Conservation (phyloP, 2,329 filamentous ascomycete genomes). For the Penicillium corylophilum region DNA sequence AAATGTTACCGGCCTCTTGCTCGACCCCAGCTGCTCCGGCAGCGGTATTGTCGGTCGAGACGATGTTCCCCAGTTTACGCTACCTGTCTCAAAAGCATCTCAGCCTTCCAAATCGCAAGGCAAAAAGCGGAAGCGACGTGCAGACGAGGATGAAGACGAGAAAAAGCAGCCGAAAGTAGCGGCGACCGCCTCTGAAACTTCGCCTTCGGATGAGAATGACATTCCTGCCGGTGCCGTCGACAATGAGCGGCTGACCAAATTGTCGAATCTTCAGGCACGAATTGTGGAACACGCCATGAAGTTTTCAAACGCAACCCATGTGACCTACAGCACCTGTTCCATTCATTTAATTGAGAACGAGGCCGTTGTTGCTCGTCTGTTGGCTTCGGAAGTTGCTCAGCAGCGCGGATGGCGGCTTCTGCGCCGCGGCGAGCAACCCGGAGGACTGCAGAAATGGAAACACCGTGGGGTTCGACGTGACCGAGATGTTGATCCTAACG, state of each 20-base stretch:
- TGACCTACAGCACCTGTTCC: constrained; percentile 95
- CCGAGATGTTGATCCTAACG: constrained; percentile 5
- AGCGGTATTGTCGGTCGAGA: constrained; percentile 92
- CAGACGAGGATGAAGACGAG: constrained; percentile 13
- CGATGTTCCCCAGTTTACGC: constrained; percentile 66
- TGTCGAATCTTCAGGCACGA: constrained; percentile 78
- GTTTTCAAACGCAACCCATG: constrained; percentile 71
- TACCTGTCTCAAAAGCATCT: constrained; percentile 47
- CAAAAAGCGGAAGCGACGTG: constrained; percentile 48
- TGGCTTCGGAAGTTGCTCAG: constrained; percentile 66
- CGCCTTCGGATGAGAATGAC: constrained; percentile 39
- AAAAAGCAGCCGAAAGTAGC: constrained; percentile 8
- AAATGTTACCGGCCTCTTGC: constrained; percentile 74
- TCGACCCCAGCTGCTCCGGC: constrained; percentile 94
- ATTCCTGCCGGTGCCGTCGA: constrained; percentile 50
- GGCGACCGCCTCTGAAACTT: constrained; percentile 14
- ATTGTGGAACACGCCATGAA: constrained; percentile 80
- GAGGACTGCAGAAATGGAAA: constrained; percentile 73
- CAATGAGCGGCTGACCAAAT: constrained; percentile 64
- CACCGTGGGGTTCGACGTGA: constrained; percentile 60
- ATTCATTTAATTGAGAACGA: constrained; percentile 88
- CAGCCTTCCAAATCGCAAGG: constrained; percentile 17
- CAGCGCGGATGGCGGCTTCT: constrained; percentile 76
- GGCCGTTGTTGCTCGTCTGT: constrained; percentile 69
- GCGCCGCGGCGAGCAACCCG: constrained; percentile 67